phyloP scores from a whole-genome alignment of 257 asterid genomes.

The Solanum neorickii region DNA sequence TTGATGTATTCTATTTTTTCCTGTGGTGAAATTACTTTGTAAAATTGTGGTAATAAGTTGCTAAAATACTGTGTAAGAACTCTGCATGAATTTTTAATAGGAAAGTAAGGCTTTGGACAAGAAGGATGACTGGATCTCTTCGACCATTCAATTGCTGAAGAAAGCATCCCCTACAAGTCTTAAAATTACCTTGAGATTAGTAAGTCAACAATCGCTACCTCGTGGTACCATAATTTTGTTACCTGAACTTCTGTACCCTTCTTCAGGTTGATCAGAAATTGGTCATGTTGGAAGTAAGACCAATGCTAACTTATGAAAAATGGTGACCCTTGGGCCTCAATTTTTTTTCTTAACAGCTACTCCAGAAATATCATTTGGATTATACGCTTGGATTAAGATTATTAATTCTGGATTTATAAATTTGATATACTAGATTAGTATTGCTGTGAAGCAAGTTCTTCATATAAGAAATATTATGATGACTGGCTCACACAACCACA shows the following conservation, averaged over 20 bases:
- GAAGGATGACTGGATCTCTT: constrained; percentile 63
- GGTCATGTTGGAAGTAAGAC: too few species aligned
- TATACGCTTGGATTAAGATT: background rate
- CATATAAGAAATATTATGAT: background rate
- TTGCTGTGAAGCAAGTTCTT: background rate
- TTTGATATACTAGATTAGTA: background rate
- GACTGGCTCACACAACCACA: background rate
- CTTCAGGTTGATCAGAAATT: too few species aligned
- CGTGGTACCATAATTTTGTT: too few species aligned
- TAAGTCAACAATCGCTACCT: background rate
- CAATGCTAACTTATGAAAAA: background rate
- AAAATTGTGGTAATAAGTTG: background rate
- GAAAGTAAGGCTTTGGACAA: constrained; percentile 31
- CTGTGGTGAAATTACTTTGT: background rate
- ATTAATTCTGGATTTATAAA: background rate
- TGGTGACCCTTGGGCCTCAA: background rate
- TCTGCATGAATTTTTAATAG: constrained; percentile 19
- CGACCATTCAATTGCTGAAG: constrained; percentile 51
- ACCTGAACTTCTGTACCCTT: too few species aligned
- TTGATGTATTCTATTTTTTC: background rate
- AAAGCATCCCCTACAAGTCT: constrained; percentile 91
- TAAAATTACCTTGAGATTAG: constrained; percentile 81
- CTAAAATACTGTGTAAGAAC: background rate
- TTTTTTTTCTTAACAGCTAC: background rate
- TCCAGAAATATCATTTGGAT: background rate